These are phyloP conservation scores for Glaciozyma antarctica DNA, from an alignment of 768 basidiomycete genomes.

Conservation along the genomic window DNA sequence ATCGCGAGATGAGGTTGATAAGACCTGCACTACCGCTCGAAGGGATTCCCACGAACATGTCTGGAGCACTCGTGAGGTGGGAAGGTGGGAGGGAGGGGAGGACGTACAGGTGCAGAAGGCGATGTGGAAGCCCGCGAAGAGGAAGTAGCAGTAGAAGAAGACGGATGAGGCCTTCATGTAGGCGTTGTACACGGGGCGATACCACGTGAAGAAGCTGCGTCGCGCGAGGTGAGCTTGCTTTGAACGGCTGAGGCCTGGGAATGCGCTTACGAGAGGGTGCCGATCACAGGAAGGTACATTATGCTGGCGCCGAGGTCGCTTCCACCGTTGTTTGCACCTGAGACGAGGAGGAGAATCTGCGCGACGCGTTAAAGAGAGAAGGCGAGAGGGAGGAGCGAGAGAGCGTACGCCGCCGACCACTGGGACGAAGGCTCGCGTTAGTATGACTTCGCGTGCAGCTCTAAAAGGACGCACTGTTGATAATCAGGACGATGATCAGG, in stretches of 20 bases:
- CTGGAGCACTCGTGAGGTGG: conserved; percentile 83
- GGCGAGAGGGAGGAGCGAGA: neutral
- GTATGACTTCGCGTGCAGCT: conserved; percentile 75
- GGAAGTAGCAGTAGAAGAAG: conserved; percentile 93
- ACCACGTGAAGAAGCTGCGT: conserved; percentile 3
- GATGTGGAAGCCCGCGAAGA: conserved; percentile 92
- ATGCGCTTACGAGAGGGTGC: conserved; percentile 45
- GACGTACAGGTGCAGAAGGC: conserved; percentile 81
- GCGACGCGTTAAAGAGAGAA: neutral
- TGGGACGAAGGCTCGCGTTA: conserved; percentile 26
- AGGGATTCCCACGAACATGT: conserved; percentile 92
- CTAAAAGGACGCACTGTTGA: conserved; percentile 78
- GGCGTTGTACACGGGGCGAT: conserved; percentile 78
- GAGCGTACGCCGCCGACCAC: neutral
- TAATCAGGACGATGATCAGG: conserved; percentile 63
- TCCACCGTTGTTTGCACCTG: conserved; percentile 45
- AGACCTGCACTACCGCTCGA: conserved; percentile 86
- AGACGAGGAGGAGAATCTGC: neutral
- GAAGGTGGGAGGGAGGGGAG: conserved; percentile 68
- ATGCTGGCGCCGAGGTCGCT: conserved; percentile 73
- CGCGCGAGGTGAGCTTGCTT: neutral
- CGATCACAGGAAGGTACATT: conserved; percentile 68
- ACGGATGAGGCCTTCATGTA: conserved; percentile 74
- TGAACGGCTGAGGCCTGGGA: neutral
- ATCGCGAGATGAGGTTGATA: conserved; percentile 82